Conservation (phyloP, 2,329 filamentous ascomycete genomes). For the Calonectria pseudoreteaudii region DNA sequence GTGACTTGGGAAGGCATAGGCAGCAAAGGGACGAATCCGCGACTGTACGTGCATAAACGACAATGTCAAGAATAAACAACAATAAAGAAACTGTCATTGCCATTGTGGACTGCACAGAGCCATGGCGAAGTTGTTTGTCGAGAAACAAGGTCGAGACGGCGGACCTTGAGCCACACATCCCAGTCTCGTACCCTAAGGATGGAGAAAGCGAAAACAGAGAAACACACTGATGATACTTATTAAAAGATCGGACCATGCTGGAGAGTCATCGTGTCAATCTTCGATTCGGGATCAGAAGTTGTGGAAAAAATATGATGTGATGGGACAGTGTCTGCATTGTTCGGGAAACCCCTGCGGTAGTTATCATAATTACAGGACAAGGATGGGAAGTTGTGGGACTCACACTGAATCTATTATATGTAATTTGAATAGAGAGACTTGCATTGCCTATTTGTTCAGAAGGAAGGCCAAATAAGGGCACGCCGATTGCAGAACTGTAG, state of each 20-base stretch:
- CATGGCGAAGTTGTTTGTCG: not conserved
- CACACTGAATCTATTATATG: no score
- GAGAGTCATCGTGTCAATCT: conserved; percentile 52
- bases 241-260: conserved; percentile 46
- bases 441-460: no score
- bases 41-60: no score
- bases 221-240: not conserved
- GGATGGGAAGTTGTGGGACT: no score
- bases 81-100: no score
- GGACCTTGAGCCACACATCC: conserved; percentile 31
- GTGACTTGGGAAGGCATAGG: not conserved
- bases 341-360: conserved; percentile 43
- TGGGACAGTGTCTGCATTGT: conserved; percentile 24
- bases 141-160: conserved; percentile 16
- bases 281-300: conserved; percentile 51
- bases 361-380: conserved; percentile 34
- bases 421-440: no score
- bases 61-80: no score
- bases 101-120: no score
- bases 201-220: conserved; percentile 22
- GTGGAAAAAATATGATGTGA: conserved; percentile 38
- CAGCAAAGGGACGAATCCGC: not conserved
- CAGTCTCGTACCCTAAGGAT: conserved; percentile 45
- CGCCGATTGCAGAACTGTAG: no score
- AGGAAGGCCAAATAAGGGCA: no score